phyloP scores from a whole-genome alignment of 805 yeast species.

The Yarrowia porcina region DNA sequence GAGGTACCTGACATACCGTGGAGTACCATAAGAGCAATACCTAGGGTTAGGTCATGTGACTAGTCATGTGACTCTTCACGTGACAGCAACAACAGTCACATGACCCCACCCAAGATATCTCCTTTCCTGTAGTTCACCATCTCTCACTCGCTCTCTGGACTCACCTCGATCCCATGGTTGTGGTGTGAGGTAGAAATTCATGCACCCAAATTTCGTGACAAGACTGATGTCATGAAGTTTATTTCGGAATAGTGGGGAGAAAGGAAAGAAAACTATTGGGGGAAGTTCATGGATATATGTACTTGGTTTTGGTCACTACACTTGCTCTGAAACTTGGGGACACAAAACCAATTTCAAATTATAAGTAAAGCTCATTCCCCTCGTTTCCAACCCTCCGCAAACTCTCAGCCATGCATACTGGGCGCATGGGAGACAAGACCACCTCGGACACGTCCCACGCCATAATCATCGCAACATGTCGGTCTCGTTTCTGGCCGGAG shows the following conservation, averaged over 20 bases:
- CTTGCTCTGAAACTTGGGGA: neutral
- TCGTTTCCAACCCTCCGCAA: neutral
- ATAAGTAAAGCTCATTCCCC: neutral
- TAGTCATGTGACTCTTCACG: too few species aligned
- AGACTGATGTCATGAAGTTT: too few species aligned
- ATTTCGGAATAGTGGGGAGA: too few species aligned
- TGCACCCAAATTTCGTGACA: constrained; percentile 18
- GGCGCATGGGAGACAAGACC: neutral
- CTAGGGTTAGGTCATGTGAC: too few species aligned
- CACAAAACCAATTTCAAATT: neutral
- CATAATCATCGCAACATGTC: constrained; percentile 27
- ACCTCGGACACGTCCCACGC: neutral
- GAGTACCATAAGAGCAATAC: too few species aligned
- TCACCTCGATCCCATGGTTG: constrained; percentile 16
- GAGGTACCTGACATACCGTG: too few species aligned
- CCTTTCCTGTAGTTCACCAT: neutral
- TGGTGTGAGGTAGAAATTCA: neutral
- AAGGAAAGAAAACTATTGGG: too few species aligned
- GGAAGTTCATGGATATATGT: too few species aligned
- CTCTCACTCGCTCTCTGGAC: neutral
- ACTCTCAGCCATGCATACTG: neutral
- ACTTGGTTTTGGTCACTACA: neutral
- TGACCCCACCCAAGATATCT: too few species aligned
- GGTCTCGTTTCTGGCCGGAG: constrained; percentile 69
- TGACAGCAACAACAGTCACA: too few species aligned